Conservation (phyloP, 345 rosid genomes). For the Syzygium jambos region DNA sequence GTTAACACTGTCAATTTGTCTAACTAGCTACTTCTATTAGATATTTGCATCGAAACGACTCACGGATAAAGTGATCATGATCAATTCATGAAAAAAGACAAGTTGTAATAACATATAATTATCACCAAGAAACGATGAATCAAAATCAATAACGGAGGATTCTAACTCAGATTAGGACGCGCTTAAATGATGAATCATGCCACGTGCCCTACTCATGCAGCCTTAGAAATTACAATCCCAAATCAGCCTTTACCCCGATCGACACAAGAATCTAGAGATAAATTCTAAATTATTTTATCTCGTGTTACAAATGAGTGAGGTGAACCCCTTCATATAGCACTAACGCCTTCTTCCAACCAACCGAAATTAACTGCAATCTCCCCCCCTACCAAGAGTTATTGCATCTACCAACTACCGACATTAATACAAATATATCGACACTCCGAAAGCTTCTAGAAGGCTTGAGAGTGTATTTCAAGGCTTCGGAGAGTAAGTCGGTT, state of each 20-base stretch:
- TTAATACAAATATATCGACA: background rate
- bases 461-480: background rate
- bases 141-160: background rate
- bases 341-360: background rate
- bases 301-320: background rate
- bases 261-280: background rate
- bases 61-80: background rate
- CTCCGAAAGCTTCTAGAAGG: background rate
- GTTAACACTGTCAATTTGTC: no score
- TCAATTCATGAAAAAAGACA: background rate
- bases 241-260: background rate
- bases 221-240: background rate
- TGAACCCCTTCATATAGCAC: background rate
- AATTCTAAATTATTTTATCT: background rate
- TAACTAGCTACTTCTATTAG: background rate
- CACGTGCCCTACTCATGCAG: background rate
- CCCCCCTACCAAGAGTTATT: background rate
- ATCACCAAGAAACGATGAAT: no score
- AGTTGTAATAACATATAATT: no score
- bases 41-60: background rate
- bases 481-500: background rate
- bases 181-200: background rate
- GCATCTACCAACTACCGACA: background rate
- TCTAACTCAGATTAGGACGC: background rate
- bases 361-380: background rate